Conservation (phyloP, 139 green algal species). For the Picocystis salinarum region DNA sequence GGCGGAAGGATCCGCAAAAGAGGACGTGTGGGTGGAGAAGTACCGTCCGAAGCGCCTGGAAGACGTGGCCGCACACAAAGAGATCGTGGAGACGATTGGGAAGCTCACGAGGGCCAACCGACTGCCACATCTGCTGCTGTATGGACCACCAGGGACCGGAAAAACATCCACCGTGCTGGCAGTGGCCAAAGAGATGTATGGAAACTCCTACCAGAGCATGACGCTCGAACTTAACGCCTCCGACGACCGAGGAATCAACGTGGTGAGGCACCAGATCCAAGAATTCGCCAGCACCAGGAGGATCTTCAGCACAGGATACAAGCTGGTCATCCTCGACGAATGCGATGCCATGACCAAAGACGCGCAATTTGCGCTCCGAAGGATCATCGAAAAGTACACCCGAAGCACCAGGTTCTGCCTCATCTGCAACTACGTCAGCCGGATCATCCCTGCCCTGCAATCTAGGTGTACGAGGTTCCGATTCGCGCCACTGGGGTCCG, state of each 20-base stretch:
- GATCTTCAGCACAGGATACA: conserved; percentile 55
- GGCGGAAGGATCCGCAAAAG: too few relatives aligned
- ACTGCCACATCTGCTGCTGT: conserved; percentile 91
- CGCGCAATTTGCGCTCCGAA: conserved; percentile 79
- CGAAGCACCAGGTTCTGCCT: conserved; percentile 92
- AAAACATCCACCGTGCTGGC: conserved; percentile 92
- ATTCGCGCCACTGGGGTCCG: conserved; percentile 62
- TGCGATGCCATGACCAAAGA: conserved; percentile 97
- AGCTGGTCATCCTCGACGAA: conserved; percentile 94
- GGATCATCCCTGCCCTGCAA: conserved; percentile 94
- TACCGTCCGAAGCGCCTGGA: conserved; percentile 77
- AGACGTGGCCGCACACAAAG: conserved; percentile 83
- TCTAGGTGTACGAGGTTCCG: conserved; percentile 89
- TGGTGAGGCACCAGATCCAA: conserved; percentile 88
- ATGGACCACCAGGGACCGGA: conserved; percentile 92
- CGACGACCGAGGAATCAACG: conserved; percentile 82
- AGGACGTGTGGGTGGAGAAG: conserved; percentile 80
- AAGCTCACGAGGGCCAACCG: conserved; percentile 53
- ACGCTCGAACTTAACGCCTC: conserved; percentile 93
- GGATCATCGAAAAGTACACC: conserved; percentile 97
- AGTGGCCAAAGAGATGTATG: conserved; percentile 83
- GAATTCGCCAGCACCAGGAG: conserved; percentile 83
- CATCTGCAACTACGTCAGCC: conserved; percentile 96
- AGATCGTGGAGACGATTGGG: conserved; percentile 94
- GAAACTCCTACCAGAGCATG: conserved; percentile 46